Base-by-base conservation (phyloP, 495 filamentous ascomycete genomes). In the Neurospora sp. region DNA sequence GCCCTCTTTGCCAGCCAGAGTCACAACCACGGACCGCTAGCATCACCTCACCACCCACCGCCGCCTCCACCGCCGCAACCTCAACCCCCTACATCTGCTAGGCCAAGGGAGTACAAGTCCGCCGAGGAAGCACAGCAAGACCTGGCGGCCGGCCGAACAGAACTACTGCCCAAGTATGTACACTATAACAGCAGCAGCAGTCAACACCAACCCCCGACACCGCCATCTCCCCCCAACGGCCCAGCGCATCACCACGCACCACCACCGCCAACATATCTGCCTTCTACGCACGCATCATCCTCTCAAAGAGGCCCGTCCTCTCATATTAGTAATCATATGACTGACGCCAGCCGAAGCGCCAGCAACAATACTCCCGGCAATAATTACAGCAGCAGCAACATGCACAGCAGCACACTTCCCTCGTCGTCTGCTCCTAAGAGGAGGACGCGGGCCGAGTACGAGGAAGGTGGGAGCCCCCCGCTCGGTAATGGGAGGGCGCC, bases 121-220 rank as follows among this genome's bases (percentile, higher is more conserved):
- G 96, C 96, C 16, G 96, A 99, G 79, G 96, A 99, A 79, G 96
- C 92, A 8, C 93, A 98, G 70, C 91, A 91, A 38, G 92, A 95
- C 71, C 83, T 99, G 76, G 91, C 96, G 8, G 95, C 93, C 72
- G 96, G 96, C 18, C 90, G 96, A 69, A 93, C 96, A 73, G 96
- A 98, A 44, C 85, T 98, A 31, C 85, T 97, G 23, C 96, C 96
- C 14, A 93, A 93, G 77, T 91, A 98, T 73, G 93, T 99, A 72
- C 96, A 97, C 81, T 99, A 99, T 81, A 93, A 91, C 39, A 93
- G 95, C 80, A 92, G 90, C 42, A 92, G 93, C 40, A 66, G 27
- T 66, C 54, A 66, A 66, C 92, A 92, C 74, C 90, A 92, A 77
- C 95, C 96, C 20, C 94, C 94, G 10, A 98, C 96, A 0, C 95